A percentile compares a stretch with the other conserved stretches of the same genome.
Conservation (phyloP, 2,329 filamentous ascomycete species). For the Blumeria hordei region DNA sequence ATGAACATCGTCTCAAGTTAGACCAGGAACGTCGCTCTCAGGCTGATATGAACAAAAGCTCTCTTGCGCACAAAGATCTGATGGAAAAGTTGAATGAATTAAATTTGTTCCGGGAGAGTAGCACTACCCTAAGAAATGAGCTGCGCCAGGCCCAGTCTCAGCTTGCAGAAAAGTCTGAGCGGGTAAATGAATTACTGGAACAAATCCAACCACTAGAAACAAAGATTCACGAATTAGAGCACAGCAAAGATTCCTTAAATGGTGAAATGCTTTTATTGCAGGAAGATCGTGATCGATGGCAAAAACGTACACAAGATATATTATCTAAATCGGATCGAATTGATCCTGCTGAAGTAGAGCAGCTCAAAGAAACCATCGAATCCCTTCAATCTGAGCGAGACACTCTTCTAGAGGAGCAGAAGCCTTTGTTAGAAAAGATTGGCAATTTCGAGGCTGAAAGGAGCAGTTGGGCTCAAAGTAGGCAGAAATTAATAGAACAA, state of each 20-base stretch:
- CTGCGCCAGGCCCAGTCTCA: slow-evolving; percentile 55
- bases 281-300: slow-evolving; percentile 82
- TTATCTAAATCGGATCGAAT: slow-evolving; percentile 89
- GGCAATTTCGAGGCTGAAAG: slow-evolving; percentile 29
- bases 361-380: slow-evolving; percentile 56
- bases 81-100: slow-evolving; percentile 90
- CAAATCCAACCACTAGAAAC: slow-evolving; percentile 65
- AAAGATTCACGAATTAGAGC: slow-evolving; percentile 60
- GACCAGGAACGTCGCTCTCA: slow-evolving; percentile 67
- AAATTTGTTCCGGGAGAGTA: slow-evolving; percentile 89
- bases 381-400: slow-evolving; percentile 41
- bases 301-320: slow-evolving; percentile 87
- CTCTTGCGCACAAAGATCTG: slow-evolving; percentile 64
- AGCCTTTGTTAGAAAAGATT: slow-evolving; percentile 28
- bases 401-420: slow-evolving; percentile 15
- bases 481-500: slow-evolving; percentile 32
- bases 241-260: slow-evolving; percentile 37
- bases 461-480: slow-evolving; percentile 25
- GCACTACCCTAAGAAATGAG: slow-evolving; percentile 70
- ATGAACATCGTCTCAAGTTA: slow-evolving; percentile 70
- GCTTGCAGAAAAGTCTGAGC: slow-evolving; percentile 48
- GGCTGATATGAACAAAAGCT: slow-evolving; percentile 46
- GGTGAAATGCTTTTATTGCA: slow-evolving; percentile 75
- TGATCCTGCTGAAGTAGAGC: slow-evolving; percentile 79
- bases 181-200: slow-evolving; percentile 47